These are phyloP conservation scores for Vitis amurensis DNA, from an alignment of 164 flowering plant species.

Conservation along the genomic window DNA sequence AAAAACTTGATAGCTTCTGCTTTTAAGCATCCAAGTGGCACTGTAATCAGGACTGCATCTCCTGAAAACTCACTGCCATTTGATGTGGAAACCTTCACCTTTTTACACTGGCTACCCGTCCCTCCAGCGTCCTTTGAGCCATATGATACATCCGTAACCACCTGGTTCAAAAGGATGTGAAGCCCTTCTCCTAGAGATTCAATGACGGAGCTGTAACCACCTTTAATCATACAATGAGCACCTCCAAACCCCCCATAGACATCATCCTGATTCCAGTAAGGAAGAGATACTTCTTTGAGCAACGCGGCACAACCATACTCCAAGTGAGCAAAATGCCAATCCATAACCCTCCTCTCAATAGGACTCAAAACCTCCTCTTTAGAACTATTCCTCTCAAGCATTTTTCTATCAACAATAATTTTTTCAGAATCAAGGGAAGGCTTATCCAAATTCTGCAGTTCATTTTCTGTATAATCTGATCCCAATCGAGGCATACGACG, in stretches of 20 bases:
- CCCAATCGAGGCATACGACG: conserved; percentile 50
- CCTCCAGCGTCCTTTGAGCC: conserved; percentile 19
- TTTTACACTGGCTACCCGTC: conserved; percentile 23
- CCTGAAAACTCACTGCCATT: conserved; percentile 75
- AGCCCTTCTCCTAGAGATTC: conserved; percentile 84
- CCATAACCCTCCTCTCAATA: conserved; percentile 96
- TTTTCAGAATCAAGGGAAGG: conserved; percentile 22
- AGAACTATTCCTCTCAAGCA: conserved; percentile 16
- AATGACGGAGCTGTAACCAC: conserved; percentile 87
- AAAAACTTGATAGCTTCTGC: conserved; percentile 78
- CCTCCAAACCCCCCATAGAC: conserved; percentile 99
- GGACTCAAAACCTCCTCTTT: conserved; percentile 67
- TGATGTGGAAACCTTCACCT: conserved; percentile 73
- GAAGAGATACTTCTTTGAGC: conserved; percentile 94
- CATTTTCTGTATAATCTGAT: conserved; percentile 19
- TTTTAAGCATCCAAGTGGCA: conserved; percentile 97
- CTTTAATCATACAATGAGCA: conserved; percentile 99
- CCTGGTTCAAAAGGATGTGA: conserved; percentile 64
- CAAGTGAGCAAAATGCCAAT: conserved; percentile 97
- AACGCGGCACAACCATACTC: conserved; percentile 99
- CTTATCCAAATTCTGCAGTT: conserved; percentile 21
- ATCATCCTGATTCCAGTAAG: conserved; percentile 99
- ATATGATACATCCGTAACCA: conserved; percentile 72
- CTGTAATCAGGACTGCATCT: conserved; percentile 88
- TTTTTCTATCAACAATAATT: conserved; percentile 14